A percentile compares a stretch with the other conserved stretches of the same genome.
These are phyloP conservation scores for Dothidotthia symphoricarpi DNA, from an alignment of 2,329 filamentous ascomycete species.

Conservation along the genomic window DNA sequence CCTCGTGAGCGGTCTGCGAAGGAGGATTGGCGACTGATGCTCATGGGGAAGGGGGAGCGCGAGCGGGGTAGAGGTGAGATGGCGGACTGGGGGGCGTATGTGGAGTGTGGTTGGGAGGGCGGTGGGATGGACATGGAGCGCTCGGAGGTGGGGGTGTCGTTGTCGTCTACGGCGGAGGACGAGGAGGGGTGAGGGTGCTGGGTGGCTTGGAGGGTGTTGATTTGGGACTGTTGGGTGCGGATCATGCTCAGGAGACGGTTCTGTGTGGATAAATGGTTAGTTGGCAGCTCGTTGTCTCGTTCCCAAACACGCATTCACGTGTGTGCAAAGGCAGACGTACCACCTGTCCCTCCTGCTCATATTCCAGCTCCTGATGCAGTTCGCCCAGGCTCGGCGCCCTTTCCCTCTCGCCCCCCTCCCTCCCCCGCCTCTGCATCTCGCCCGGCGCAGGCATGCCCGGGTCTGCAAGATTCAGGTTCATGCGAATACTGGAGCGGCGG, in stretches of 20 bases:
- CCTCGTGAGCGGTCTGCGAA: conserved; percentile 38
- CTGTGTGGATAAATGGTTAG: conserved; percentile 40
- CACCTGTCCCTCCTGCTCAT: conserved; percentile 76
- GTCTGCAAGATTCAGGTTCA: conserved; percentile 73
- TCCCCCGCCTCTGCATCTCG: conserved; percentile 57
- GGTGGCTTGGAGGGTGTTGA: conserved; percentile 56
- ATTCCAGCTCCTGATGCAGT: conserved; percentile 75
- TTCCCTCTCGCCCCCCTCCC: conserved; percentile 52
- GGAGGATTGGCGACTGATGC: conserved; percentile 48
- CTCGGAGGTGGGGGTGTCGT: conserved; percentile 49
- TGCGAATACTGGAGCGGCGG: conserved; percentile 66
- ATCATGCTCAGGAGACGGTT: conserved; percentile 78
- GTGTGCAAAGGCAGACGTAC: conserved; percentile 45
- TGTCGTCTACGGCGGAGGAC: conserved; percentile 53
- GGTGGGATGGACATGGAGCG: conserved; percentile 46
- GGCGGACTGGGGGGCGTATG: conserved; percentile 31
- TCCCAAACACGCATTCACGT: not conserved
- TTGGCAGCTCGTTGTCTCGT: too few relatives aligned
- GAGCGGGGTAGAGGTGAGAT: conserved; percentile 42
- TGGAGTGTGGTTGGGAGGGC: conserved; percentile 16
- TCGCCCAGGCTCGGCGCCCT: conserved; percentile 71
- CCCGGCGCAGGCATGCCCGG: conserved; percentile 65
- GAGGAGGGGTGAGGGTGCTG: conserved; percentile 32
- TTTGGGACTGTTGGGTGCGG: conserved; percentile 69
- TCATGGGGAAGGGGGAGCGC: conserved; percentile 36